Base-by-base conservation (phyloP, 2,329 filamentous ascomycete genomes). In the Neurospora sp. region DNA sequence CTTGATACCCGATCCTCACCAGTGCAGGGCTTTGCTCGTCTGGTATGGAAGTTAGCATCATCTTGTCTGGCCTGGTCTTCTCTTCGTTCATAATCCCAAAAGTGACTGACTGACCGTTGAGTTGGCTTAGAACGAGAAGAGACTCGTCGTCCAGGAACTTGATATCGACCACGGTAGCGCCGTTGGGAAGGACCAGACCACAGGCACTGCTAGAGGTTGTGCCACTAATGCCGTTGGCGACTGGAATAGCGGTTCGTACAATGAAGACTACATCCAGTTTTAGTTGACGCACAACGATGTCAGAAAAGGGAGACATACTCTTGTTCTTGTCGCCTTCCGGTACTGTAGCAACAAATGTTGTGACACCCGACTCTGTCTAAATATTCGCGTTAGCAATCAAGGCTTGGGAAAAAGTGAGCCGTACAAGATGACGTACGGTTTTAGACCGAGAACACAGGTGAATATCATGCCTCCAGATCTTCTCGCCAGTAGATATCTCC, bases 121-220 rank as follows among this genome's bases (percentile, higher is more conserved):
- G 73, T 62, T 77, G 76, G 79, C 85, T 86, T 1, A 93, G 83
- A 1, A 92, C 74, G 68, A 93, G 82, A 1, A 93, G 77, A 0
- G 81, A 83, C 12, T 83, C 79, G 69, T 91, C 87, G 74, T 90
- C 84, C 62, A 92, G 83, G 75, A 93, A 92, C 76, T 90, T 89
- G 15, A 91, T 78, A 76, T 93, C 89, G 23, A 87, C 57, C 8
- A 76, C 71, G 8, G 67, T 78, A 17, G 89, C 79, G n/a, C 80
- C 80, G 6, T 79, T 75, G 0, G 78, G 80, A 1, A 87, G 77
- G 39, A 78, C 78, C 8, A 88, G 72, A 33, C 78, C 76, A 41
- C 82, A 81, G 4, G 79, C 78, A n/a, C 77, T 77, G 1, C 81
- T 81, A 1, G 78, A 74, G 3, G 80, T 75, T 41, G 79, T 77